Evolutionary conservation across 2,329 filamentous ascomycete species (phyloP).

Genomic region (Alternaria tenuissima): DNA sequence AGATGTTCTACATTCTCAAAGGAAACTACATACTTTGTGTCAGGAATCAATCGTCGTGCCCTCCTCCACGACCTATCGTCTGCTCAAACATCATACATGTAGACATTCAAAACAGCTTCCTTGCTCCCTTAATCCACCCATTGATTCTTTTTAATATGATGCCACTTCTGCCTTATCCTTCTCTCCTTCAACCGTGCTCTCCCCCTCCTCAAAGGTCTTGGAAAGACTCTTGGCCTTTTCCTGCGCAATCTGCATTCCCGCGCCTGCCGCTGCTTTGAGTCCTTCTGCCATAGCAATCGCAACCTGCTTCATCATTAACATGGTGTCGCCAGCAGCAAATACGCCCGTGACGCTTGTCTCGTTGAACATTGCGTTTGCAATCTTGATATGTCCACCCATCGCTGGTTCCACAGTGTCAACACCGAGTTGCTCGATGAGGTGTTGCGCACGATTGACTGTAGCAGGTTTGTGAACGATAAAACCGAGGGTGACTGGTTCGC

Average conservation of each 20-base stretch:
- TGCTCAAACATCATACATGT: not conserved
- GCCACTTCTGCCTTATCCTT: conserved; percentile 8
- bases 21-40: not conserved
- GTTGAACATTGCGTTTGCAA: conserved; percentile 55
- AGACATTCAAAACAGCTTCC: not conserved
- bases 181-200: not conserved
- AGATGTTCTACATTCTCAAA: not conserved
- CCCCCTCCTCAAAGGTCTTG: conserved; percentile 21
- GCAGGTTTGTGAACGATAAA: conserved; percentile 38
- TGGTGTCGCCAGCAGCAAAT: conserved; percentile 63
- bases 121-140: not conserved
- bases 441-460: conserved; percentile 43
- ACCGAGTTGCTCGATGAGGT: conserved; percentile 42
- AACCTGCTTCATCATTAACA: conserved; percentile 44
- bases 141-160: not conserved
- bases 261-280: conserved; percentile 38
- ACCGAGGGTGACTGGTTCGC: conserved; percentile 35
- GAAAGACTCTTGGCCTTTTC: conserved; percentile 28
- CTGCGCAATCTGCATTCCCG: conserved; percentile 31
- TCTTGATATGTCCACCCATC: conserved; percentile 55
- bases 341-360: conserved; percentile 61
- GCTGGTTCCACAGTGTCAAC: conserved; percentile 50
- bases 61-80: not conserved
- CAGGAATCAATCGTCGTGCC: not conserved
- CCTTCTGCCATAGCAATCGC: conserved; percentile 42